A percentile compares a stretch with the other conserved stretches of the same genome.
Evolutionary conservation across 108 stramenopile genomes (phyloP).

Genomic region (Skeletonema potamos): DNA sequence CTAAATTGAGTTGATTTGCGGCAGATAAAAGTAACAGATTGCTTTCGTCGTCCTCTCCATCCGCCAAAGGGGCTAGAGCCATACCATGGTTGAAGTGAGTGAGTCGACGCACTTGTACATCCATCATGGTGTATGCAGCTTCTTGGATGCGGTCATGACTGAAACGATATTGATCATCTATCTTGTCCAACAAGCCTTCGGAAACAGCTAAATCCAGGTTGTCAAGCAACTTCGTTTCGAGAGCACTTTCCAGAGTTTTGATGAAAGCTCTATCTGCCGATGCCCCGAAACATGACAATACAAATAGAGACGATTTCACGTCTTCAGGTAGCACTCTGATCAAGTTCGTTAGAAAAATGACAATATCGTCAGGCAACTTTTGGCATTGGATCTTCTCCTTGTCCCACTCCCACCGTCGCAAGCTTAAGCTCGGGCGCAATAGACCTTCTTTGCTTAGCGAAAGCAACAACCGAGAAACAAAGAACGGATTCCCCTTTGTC

Average conservation of each 20-base stretch:
- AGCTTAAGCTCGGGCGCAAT: not conserved
- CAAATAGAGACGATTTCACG: not conserved
- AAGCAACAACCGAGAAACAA: not conserved
- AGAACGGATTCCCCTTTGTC: slow-evolving; percentile 15
- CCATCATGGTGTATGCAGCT: too few species aligned
- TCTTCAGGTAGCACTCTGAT: not conserved
- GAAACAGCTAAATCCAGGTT: not conserved
- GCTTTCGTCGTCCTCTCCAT: slow-evolving; percentile 4
- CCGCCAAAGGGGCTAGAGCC: too few species aligned
- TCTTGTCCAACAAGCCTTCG: slow-evolving; percentile 5
- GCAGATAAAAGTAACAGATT: slow-evolving; percentile 17
- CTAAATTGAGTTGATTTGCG: slow-evolving; percentile 15
- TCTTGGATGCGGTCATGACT: too few species aligned
- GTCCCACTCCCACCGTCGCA: slow-evolving; percentile 18
- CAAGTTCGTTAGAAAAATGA: not conserved
- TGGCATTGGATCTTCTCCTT: slow-evolving; percentile 3
- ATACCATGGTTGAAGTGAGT: too few species aligned
- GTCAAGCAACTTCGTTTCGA: not conserved
- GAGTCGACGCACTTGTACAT: too few species aligned
- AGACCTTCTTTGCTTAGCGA: slow-evolving; percentile 8
- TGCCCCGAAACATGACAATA: slow-evolving; percentile 9
- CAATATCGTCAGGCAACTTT: slow-evolving; percentile 9
- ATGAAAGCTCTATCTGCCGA: not conserved
- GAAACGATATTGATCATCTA: too few species aligned
- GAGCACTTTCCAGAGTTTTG: not conserved